Evolutionary conservation across 2,329 filamentous ascomycete species (phyloP).

Genomic region (Cryoendolithus antarcticus): DNA sequence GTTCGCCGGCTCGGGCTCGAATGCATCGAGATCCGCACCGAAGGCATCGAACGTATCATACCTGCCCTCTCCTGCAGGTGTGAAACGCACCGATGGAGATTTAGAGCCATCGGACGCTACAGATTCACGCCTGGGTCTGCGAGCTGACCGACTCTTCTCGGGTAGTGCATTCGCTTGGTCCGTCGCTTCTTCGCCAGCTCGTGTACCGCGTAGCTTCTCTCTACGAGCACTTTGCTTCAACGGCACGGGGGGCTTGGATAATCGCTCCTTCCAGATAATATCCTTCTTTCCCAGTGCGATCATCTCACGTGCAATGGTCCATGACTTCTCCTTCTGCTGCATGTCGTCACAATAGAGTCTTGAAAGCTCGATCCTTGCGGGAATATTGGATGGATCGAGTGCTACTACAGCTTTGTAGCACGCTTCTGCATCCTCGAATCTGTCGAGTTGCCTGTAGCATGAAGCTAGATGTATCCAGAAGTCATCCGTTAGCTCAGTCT

Average conservation of each 20-base stretch:
- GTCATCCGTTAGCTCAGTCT: slow-evolving; percentile 34
- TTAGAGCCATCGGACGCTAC: neutral
- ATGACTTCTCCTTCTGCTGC: slow-evolving; percentile 61
- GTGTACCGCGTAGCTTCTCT: slow-evolving; percentile 1
- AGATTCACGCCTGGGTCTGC: too few relatives aligned
- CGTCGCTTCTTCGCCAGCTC: too few relatives aligned
- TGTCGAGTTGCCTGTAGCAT: slow-evolving; percentile 55
- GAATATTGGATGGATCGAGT: slow-evolving; percentile 57
- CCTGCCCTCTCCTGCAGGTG: too few relatives aligned
- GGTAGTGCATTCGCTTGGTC: slow-evolving; percentile 1
- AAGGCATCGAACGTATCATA: neutral
- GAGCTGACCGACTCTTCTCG: neutral
- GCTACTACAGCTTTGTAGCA: slow-evolving; percentile 65
- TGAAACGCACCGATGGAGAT: neutral
- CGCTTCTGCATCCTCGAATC: slow-evolving; percentile 59
- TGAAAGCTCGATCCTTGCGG: slow-evolving; percentile 66
- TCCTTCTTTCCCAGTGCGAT: slow-evolving; percentile 43
- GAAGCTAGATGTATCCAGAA: slow-evolving; percentile 46
- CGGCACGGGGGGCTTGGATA: slow-evolving; percentile 3
- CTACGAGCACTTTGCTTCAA: slow-evolving; percentile 2
- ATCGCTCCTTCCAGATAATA: slow-evolving; percentile 9
- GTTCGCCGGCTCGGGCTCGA: neutral
- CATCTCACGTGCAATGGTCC: slow-evolving; percentile 64
- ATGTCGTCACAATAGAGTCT: slow-evolving; percentile 66
- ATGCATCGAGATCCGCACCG: neutral